These are phyloP conservation scores for Eutypa lata DNA, from an alignment of 2,329 filamentous ascomycete genomes.

Conservation along the genomic window DNA sequence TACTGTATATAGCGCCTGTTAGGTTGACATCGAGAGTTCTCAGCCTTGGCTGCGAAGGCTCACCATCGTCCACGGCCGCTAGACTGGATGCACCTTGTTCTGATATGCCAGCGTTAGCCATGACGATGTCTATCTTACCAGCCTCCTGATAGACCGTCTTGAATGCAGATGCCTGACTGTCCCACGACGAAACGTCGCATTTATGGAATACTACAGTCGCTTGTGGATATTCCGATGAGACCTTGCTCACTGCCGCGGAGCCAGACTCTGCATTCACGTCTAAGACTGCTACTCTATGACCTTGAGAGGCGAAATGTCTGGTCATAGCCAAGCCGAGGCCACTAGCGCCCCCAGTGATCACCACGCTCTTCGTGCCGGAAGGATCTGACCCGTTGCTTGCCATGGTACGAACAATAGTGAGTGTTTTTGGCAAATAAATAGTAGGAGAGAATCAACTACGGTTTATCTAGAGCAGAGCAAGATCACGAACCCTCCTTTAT, in stretches of 20 bases:
- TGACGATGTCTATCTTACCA: slow-evolving; percentile 42
- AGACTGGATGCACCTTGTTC: slow-evolving; percentile 33
- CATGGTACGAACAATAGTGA: background rate
- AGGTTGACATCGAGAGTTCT: slow-evolving; percentile 33
- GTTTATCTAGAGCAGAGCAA: too few species aligned
- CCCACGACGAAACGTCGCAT: slow-evolving; percentile 37
- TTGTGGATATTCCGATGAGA: slow-evolving; percentile 23
- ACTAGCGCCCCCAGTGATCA: slow-evolving; percentile 35
- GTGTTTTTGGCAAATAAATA: too few species aligned
- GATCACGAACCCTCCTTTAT: too few species aligned
- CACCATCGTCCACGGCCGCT: slow-evolving; percentile 16
- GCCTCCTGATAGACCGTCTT: slow-evolving; percentile 26
- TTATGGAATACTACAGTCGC: slow-evolving; percentile 26
- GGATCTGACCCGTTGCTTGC: slow-evolving; percentile 3
- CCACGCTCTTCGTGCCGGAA: slow-evolving; percentile 18
- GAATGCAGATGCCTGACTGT: slow-evolving; percentile 32
- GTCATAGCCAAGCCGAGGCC: slow-evolving; percentile 33
- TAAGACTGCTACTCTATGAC: slow-evolving; percentile 29
- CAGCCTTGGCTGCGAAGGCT: slow-evolving; percentile 22
- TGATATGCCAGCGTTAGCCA: slow-evolving; percentile 49
- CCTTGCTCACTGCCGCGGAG: slow-evolving; percentile 15
- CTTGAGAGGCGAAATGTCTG: slow-evolving; percentile 31
- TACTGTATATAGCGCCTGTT: slow-evolving; percentile 42
- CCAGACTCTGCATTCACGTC: slow-evolving; percentile 30
- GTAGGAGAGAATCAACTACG: too few species aligned